Base-by-base conservation (phyloP, 129 eudicot genomes). In the Flaveria linearis region DNA sequence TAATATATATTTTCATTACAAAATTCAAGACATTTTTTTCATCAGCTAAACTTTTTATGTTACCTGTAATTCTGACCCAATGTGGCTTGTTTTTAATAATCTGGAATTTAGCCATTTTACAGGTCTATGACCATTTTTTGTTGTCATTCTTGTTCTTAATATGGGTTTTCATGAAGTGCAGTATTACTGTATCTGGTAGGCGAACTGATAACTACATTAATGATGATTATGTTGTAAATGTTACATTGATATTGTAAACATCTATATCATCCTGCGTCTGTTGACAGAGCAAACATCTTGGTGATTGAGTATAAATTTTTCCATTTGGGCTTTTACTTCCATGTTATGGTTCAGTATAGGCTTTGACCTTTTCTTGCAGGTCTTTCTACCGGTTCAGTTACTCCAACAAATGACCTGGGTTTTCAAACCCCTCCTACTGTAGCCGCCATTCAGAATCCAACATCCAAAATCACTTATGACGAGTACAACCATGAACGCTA, bases 401-500 rank as follows among this genome's bases (percentile, higher is more conserved):
- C 89, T 16, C 87, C 94, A 58, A 82, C 85, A 77, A 81, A 83
- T 7, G 88, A 91, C 57, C 22, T 73, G 3, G 86, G 87, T 30
- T 69, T 85, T 17, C 90, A 83, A 26, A 26, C 79, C 69, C 85
- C 91, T 22, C 78, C 93, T 14, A 91, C 93, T 16, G 86, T 86
- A 76, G 88, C 87, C 10, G 97, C 97, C 43, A 86, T 84, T 16
- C 86, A 86, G 82, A 90, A 90, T 49, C 96, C 96, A 14, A 84
- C 85, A 17, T 82, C 96, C 61, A 90, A 90, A 72, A 90, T 90
- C 45, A 77, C 76, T 12, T 90, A 90, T 22, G 94, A 91, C 51
- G 91, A 88, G 68, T 61, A 79, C 94, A 91, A 91, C 76, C 97
- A 91, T 20, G 97, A 91, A 71, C 91, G 97, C 1, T 91, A 91